These are phyloP conservation scores for Lentithecium fluviatile DNA, from an alignment of 495 filamentous ascomycete genomes.

Conservation along the genomic window DNA sequence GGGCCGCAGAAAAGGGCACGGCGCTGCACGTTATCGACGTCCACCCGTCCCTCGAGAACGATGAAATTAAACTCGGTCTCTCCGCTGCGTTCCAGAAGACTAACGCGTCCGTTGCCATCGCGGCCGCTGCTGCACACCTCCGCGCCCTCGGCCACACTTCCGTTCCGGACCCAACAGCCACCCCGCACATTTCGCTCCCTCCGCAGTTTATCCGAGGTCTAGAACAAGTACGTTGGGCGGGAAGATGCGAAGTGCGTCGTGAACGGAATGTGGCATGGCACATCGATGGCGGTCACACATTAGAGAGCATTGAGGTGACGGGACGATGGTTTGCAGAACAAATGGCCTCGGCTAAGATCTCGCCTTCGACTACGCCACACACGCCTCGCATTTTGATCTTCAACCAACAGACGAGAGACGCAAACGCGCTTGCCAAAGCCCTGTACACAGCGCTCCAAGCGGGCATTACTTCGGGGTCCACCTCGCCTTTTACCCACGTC, in stretches of 20 bases:
- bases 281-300: slow-evolving; percentile 88
- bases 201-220: slow-evolving; percentile 71
- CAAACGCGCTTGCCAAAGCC: slow-evolving; percentile 60
- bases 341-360: slow-evolving; percentile 31
- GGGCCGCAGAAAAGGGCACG: slow-evolving; percentile 67
- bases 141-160: slow-evolving; percentile 45
- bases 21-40: slow-evolving; percentile 59
- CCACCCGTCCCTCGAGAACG: slow-evolving; percentile 60
- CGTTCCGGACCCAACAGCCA: slow-evolving; percentile 47
- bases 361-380: slow-evolving; percentile 1
- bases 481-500: slow-evolving; percentile 69
- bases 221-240: slow-evolving; percentile 70
- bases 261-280: slow-evolving; percentile 76
- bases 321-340: slow-evolving; percentile 75
- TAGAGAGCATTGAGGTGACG: slow-evolving; percentile 78
- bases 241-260: slow-evolving; percentile 75
- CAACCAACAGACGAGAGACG: slow-evolving; percentile 89
- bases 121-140: slow-evolving; percentile 64
- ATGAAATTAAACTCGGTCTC: slow-evolving; percentile 66
- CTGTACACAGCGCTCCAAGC: slow-evolving; percentile 62
- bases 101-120: slow-evolving; percentile 82
- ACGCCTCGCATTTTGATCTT: slow-evolving; percentile 66
- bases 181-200: slow-evolving; percentile 50
- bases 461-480: slow-evolving; percentile 45
- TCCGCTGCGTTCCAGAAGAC: slow-evolving; percentile 78